Evolutionary conservation across 306 rosid species (phyloP).

Genomic region (Castanea crenata): DNA sequence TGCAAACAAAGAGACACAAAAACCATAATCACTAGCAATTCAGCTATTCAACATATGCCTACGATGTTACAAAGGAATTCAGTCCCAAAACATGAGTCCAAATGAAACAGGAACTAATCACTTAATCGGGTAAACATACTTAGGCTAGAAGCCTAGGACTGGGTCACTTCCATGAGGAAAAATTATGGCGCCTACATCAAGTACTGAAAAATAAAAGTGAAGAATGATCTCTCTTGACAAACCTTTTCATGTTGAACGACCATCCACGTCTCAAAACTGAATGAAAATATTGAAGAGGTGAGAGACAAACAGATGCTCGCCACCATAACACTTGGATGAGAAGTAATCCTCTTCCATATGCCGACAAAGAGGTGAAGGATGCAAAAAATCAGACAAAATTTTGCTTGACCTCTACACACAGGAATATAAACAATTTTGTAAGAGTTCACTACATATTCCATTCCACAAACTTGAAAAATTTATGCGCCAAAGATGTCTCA

Average conservation of each 20-base stretch:
- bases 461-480: neutral
- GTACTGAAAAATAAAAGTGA: slow-evolving; percentile 19
- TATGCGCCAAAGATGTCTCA: neutral
- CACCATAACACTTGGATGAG: slow-evolving; percentile 58
- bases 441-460: slow-evolving; percentile 4
- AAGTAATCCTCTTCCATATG: slow-evolving; percentile 65
- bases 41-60: slow-evolving; percentile 14
- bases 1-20: slow-evolving; percentile 40
- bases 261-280: slow-evolving; percentile 90
- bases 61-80: slow-evolving; percentile 3
- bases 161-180: slow-evolving; percentile 15
- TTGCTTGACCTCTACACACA: slow-evolving; percentile 77
- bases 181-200: slow-evolving; percentile 12
- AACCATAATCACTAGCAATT: slow-evolving; percentile 10
- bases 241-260: slow-evolving; percentile 87
- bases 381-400: slow-evolving; percentile 68
- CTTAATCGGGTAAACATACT: slow-evolving; percentile 9
- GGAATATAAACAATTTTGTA: slow-evolving; percentile 27
- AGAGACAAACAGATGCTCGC: slow-evolving; percentile 63
- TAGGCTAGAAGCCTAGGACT: slow-evolving; percentile 13
- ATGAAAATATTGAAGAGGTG: slow-evolving; percentile 65
- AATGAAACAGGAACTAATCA: slow-evolving; percentile 19
- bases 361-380: slow-evolving; percentile 65
- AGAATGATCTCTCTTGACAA: slow-evolving; percentile 22
- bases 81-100: neutral